Conservation (phyloP, 306 rosid species). For the Fragaria iinumae region DNA sequence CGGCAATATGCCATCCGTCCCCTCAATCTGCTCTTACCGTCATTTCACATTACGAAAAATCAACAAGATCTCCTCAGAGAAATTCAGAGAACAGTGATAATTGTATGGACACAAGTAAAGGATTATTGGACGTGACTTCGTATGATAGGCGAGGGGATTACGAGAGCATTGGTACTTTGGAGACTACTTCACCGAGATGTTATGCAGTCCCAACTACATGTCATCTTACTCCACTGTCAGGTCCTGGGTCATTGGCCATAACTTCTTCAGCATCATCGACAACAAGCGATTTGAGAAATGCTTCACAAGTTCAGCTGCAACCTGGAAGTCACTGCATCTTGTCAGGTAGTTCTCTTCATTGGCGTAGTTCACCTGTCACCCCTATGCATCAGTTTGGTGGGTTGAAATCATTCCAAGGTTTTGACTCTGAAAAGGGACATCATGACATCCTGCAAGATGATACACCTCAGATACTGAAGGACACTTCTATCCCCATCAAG, state of each 20-base stretch:
- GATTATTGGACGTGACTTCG: conserved; percentile 18
- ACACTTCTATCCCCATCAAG: conserved; percentile 34
- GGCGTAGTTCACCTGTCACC: conserved; percentile 50
- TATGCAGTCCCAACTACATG: conserved; percentile 15
- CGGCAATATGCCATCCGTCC: conserved; percentile 34
- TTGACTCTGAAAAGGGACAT: conserved; percentile 30
- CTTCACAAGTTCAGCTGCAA: conserved; percentile 19
- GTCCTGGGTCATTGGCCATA: conserved; percentile 18
- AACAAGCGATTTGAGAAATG: conserved; percentile 23
- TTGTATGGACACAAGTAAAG: conserved; percentile 28
- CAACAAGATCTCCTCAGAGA: conserved; percentile 22
- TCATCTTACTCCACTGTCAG: conserved; percentile 26
- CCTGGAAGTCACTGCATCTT: conserved; percentile 29
- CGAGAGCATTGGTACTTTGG: conserved; percentile 17
- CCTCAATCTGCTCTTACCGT: conserved; percentile 29
- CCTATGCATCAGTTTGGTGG: conserved; percentile 37
- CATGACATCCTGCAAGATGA: conserved; percentile 50
- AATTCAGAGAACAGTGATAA: conserved; percentile 21
- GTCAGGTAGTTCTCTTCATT: conserved; percentile 33
- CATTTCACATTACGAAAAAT: conserved; percentile 27
- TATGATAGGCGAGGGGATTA: conserved; percentile 28
- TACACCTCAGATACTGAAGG: conserved; percentile 54
- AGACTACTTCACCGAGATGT: conserved; percentile 29
- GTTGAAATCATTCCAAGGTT: conserved; percentile 18
- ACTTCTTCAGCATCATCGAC: conserved; percentile 29